phyloP scores from a whole-genome alignment of 169 alveolate genomes.

The Blepharisma undulans region DNA sequence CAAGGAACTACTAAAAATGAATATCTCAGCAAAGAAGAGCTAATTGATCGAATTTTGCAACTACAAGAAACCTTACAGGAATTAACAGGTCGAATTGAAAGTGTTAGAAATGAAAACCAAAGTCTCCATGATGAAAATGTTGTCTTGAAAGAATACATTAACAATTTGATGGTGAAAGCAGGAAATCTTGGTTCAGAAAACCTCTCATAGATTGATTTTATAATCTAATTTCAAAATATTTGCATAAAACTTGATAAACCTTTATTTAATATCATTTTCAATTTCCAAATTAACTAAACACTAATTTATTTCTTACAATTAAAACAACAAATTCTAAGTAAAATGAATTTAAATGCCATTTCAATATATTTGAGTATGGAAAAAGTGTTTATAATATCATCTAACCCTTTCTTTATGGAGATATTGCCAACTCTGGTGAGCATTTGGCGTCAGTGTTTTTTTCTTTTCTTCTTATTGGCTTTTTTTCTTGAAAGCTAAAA shows the following conservation, averaged over 20 bases:
- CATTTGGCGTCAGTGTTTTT: not conserved
- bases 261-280: too few relatives aligned
- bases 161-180: slow-evolving; percentile 39
- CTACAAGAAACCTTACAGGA: slow-evolving; percentile 37
- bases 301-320: not conserved
- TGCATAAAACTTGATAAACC: not conserved
- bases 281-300: too few relatives aligned
- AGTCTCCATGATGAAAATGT: slow-evolving; percentile 37
- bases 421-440: not conserved
- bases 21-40: slow-evolving; percentile 28
- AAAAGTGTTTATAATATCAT: too few relatives aligned
- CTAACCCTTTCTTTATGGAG: not conserved
- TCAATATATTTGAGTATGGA: not conserved
- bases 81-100: slow-evolving; percentile 24
- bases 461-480: not conserved
- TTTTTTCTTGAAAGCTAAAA: not conserved
- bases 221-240: not conserved
- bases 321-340: too few relatives aligned
- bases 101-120: slow-evolving; percentile 37
- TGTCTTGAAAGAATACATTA: slow-evolving; percentile 34
- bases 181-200: slow-evolving; percentile 26
- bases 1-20: not conserved
- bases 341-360: too few relatives aligned
- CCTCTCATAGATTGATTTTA: not conserved
- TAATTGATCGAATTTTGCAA: slow-evolving; percentile 39